phyloP scores from a whole-genome alignment of 1,139 yeast genomes.

The Nadsonia starkeyi-henricii region DNA sequence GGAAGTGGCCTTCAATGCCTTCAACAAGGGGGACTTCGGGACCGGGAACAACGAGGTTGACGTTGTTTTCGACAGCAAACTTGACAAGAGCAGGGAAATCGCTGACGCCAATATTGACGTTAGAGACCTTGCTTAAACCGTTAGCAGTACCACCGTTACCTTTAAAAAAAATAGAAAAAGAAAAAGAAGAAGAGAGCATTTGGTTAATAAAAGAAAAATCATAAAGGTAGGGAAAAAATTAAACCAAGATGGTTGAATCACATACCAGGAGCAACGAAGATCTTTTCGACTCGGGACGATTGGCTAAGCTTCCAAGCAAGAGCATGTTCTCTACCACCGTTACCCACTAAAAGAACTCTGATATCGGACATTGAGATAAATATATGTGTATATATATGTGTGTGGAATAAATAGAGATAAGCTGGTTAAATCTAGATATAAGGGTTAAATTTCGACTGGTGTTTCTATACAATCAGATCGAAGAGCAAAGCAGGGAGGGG shows the following conservation, averaged over 20 bases:
- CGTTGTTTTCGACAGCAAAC: conserved; percentile 35
- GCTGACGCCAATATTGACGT: conserved; percentile 53
- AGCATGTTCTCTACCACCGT: conserved; percentile 99
- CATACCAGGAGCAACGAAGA: conserved; percentile 83
- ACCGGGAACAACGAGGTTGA: conserved; percentile 83
- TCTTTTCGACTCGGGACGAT: conserved; percentile 53
- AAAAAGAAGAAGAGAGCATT: neutral
- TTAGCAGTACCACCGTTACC: conserved; percentile 73
- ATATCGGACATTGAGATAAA: conserved; percentile 10
- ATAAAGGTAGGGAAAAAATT: neutral
- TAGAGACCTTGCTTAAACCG: conserved; percentile 41
- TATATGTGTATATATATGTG: neutral
- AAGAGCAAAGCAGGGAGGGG: too few relatives aligned
- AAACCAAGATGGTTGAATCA: neutral
- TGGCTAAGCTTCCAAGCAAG: conserved; percentile 83
- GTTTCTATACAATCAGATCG: too few relatives aligned
- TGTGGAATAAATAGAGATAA: neutral
- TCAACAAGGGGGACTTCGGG: conserved; percentile 99
- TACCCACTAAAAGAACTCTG: conserved; percentile 80
- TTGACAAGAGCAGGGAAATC: conserved; percentile 43
- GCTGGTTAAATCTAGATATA: neutral
- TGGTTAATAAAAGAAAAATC: too few relatives aligned
- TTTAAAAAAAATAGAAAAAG: too few relatives aligned
- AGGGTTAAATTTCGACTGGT: too few relatives aligned
- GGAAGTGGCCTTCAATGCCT: conserved; percentile 64